These are phyloP conservation scores for Amphicarpaea edgeworthii DNA, from an alignment of 306 rosid species.

Conservation along the genomic window DNA sequence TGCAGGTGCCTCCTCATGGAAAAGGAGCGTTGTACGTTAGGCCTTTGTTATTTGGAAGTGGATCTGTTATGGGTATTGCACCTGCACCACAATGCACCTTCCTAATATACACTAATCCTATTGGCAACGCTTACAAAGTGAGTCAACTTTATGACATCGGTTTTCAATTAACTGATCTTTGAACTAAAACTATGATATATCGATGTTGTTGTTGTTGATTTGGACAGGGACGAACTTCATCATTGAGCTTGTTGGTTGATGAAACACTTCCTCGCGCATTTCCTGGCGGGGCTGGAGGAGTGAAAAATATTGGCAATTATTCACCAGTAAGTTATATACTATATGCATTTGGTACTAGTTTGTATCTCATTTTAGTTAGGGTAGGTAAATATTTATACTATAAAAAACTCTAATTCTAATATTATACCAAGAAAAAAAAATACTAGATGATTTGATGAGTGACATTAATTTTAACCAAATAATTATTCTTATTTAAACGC, in stretches of 20 bases:
- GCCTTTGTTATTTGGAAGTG: conserved; percentile 56
- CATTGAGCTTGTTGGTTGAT: conserved; percentile 35
- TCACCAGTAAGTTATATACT: conserved; percentile 46
- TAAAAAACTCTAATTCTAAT: too few relatives aligned
- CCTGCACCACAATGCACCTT: conserved; percentile 53
- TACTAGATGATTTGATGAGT: neutral
- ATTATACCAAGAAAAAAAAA: too few relatives aligned
- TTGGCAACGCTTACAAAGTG: conserved; percentile 47
- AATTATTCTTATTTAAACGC: neutral
- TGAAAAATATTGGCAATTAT: conserved; percentile 53
- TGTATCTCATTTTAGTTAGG: too few relatives aligned
- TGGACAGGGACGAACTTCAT: conserved; percentile 31
- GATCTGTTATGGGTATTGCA: conserved; percentile 46
- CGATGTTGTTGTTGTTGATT: neutral
- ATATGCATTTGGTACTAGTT: neutral
- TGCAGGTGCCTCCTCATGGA: conserved; percentile 50
- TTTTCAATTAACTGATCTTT: neutral
- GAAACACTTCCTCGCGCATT: conserved; percentile 45
- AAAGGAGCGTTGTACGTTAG: conserved; percentile 54
- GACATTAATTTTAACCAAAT: neutral
- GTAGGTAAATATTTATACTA: too few relatives aligned
- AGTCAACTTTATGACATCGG: neutral
- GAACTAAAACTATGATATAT: neutral
- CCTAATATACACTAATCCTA: conserved; percentile 49
- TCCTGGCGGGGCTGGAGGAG: conserved; percentile 56